Base-by-base conservation (phyloP, 371 early-diverging fungal genomes). In the Rhizomucor pusillus region DNA sequence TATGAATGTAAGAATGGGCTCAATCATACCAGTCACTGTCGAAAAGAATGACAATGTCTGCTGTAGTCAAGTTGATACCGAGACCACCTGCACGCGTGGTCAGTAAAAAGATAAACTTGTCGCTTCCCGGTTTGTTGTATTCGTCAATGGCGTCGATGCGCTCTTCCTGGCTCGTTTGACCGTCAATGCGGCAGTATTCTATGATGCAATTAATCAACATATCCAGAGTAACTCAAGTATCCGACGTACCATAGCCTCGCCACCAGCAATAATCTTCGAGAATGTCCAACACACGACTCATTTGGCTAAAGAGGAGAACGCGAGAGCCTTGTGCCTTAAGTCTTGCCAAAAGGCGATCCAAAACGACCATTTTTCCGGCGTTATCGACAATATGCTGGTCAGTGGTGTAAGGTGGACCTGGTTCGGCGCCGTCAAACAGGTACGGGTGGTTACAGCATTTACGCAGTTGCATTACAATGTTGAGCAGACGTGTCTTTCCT, bases 391-490 rank as follows among this genome's bases (percentile, higher is more conserved):
- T 72, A 70, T 99, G 98, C 66, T 96, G 90, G 52, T 96, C 99
- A 1, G 98, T 98, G 1, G 98, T 98, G 64, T 85, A 99, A 6
- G 99, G 99, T 10, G 98, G 98, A 1, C 86, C 86, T 33, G 81
- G 81, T 60, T 81, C 81, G 14, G 99, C 99, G 24, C 99, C 98
- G 53, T 92, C 95, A 67, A 99, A 97, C 5, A 99, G 84, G 67
- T 99, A 99, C 9, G 99, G 99, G 68, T 99, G 99, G 60, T 99
- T 99, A 68, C 99, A 98, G 73, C 98, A 98, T 69, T 99, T 99
- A 60, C 99, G 88, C 33, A 99, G 75, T 77, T 99, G 99, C 99
- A 99, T 99, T 3, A 95, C 95, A 68, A 99, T 94, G 70, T 99
- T 99, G 48, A 97, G 77, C 16, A 99, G 80, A 25, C 98, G 88